phyloP scores from a whole-genome alignment of 768 basidiomycete species.

The Coprinopsis sp. region DNA sequence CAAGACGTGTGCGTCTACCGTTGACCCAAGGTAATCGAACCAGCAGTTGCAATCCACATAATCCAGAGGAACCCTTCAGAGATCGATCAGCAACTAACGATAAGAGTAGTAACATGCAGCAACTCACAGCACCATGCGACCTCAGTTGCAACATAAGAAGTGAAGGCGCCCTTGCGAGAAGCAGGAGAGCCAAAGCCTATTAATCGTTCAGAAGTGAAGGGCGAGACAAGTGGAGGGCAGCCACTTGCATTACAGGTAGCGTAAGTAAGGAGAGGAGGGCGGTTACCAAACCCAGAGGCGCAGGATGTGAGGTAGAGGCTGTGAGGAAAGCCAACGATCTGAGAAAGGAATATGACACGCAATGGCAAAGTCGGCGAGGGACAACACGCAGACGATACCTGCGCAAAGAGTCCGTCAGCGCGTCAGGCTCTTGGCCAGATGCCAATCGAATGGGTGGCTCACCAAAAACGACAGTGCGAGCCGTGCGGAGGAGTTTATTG shows the following conservation, averaged over 20 bases:
- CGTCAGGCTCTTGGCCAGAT: no score
- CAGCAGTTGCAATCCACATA: slow-evolving; percentile 40
- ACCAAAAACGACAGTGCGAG: slow-evolving; percentile 3
- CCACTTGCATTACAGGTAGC: slow-evolving; percentile 34
- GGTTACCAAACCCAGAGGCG: slow-evolving; percentile 33
- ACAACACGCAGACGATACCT: slow-evolving; percentile 16
- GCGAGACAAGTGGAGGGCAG: background rate
- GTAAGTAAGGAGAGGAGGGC: slow-evolving; percentile 34
- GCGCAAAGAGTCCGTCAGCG: no score
- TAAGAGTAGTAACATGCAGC: no score
- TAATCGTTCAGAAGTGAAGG: background rate
- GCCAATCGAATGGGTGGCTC: no score
- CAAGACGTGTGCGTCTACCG: slow-evolving; percentile 13
- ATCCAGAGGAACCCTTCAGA: slow-evolving; percentile 41
- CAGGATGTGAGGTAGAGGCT: slow-evolving; percentile 23
- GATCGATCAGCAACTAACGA: background rate
- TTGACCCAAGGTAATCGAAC: slow-evolving; percentile 18
- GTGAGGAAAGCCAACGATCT: slow-evolving; percentile 10
- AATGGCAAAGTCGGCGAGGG: slow-evolving; percentile 20
- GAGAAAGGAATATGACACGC: slow-evolving; percentile 21
- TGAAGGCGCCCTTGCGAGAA: slow-evolving; percentile 31
- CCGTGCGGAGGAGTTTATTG: slow-evolving; percentile 1
- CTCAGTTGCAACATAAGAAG: slow-evolving; percentile 38
- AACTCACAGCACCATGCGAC: slow-evolving; percentile 18
- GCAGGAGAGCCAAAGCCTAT: slow-evolving; percentile 32